phyloP scores from a whole-genome alignment of 2,329 filamentous ascomycete genomes.

The Phaeomoniella chlamydospora region DNA sequence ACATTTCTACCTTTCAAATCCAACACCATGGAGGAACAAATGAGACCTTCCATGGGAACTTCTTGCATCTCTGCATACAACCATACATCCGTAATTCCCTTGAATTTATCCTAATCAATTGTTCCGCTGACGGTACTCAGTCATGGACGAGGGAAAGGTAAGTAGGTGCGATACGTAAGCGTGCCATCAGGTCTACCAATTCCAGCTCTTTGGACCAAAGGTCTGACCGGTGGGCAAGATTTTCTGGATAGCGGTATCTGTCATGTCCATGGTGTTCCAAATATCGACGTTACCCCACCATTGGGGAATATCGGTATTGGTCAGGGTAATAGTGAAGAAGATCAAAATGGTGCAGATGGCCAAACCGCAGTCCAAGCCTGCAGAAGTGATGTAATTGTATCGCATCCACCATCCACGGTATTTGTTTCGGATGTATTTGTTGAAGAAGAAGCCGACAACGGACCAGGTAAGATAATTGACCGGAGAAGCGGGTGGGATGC shows the following conservation, averaged over 20 bases:
- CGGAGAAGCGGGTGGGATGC: slow-evolving; percentile 54
- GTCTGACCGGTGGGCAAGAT: not conserved
- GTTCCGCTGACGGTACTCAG: too few species aligned
- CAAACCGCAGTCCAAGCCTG: slow-evolving; percentile 54
- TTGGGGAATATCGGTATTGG: slow-evolving; percentile 1
- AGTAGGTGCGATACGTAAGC: too few species aligned
- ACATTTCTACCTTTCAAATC: too few species aligned
- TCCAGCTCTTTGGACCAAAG: slow-evolving; percentile 1
- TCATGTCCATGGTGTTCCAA: slow-evolving; percentile 43
- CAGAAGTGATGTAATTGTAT: slow-evolving; percentile 64
- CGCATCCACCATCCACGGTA: slow-evolving; percentile 62
- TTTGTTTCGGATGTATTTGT: slow-evolving; percentile 50
- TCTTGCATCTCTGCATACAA: too few species aligned
- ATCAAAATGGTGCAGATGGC: slow-evolving; percentile 53
- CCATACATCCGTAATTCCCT: too few species aligned
- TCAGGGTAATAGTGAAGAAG: slow-evolving; percentile 43
- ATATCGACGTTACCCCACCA: slow-evolving; percentile 1
- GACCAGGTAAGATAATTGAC: slow-evolving; percentile 62
- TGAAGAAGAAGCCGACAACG: slow-evolving; percentile 52
- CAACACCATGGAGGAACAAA: too few species aligned
- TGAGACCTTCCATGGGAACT: too few species aligned
- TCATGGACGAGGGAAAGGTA: too few species aligned
- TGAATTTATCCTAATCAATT: too few species aligned
- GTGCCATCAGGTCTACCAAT: slow-evolving; percentile 1
- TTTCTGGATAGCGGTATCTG: slow-evolving; percentile 32